phyloP scores from a whole-genome alignment of 345 rosid species.

The Syzygium jambos region DNA sequence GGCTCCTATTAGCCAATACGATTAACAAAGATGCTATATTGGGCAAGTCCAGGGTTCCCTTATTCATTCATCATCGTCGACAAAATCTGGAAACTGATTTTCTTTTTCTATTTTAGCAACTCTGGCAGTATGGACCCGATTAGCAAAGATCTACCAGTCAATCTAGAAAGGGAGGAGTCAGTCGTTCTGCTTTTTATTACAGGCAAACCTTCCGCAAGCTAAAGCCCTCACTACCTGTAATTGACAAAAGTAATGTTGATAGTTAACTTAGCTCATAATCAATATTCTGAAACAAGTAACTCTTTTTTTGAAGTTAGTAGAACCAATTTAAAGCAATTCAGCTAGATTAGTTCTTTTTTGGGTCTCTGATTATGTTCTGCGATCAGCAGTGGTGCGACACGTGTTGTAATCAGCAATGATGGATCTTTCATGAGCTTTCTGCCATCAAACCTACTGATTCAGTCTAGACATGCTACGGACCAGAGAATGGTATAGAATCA shows the following conservation, averaged over 20 bases:
- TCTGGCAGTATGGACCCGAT: neutral
- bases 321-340: neutral
- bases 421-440: neutral
- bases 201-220: neutral
- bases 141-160: neutral
- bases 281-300: neutral
- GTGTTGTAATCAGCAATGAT: neutral
- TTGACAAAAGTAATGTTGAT: neutral
- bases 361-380: neutral
- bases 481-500: neutral
- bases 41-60: neutral
- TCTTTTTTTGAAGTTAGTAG: neutral
- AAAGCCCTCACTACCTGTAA: neutral
- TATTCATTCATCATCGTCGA: neutral
- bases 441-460: neutral
- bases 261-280: neutral
- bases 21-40: neutral
- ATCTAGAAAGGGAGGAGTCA: neutral
- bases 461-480: neutral
- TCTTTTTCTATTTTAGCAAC: neutral
- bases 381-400: neutral
- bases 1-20: neutral
- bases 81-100: neutral
- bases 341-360: neutral
- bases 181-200: neutral